Evolutionary conservation across 495 filamentous ascomycete genomes (phyloP).

Genomic region (Penicillium samsonianum): DNA sequence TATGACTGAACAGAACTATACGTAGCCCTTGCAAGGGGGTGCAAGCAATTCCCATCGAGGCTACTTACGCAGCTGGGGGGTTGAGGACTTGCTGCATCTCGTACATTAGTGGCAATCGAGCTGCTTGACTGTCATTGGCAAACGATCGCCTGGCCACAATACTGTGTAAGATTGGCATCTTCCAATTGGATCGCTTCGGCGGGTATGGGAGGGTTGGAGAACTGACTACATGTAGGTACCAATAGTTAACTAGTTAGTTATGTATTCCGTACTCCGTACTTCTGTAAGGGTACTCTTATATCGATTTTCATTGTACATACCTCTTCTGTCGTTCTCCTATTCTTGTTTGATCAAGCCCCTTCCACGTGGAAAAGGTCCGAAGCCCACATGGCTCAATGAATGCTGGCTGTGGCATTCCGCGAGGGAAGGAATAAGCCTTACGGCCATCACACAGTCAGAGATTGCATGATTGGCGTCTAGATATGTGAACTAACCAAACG

Average conservation of each 20-base stretch:
- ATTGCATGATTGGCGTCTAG: not conserved
- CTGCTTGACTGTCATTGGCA: constrained; percentile 5
- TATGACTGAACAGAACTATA: constrained; percentile 1
- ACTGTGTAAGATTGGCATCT: not conserved
- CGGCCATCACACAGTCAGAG: not conserved
- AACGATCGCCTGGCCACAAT: not conserved
- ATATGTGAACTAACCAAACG: not conserved
- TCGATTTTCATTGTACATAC: not conserved
- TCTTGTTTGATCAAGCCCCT: not conserved
- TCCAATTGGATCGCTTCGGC: not conserved
- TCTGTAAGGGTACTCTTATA: not conserved
- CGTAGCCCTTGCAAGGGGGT: constrained; percentile 18
- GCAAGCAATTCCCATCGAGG: constrained; percentile 24
- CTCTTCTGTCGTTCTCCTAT: not conserved
- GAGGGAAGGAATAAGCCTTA: not conserved
- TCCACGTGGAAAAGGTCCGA: constrained; percentile 7
- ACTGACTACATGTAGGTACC: not conserved
- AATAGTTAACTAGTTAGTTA: no score
- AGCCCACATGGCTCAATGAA: constrained; percentile 7
- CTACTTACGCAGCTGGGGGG: constrained; percentile 14
- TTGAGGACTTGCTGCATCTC: constrained; percentile 8
- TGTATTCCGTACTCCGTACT: not conserved
- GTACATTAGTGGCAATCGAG: constrained; percentile 4
- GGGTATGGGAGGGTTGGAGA: not conserved
- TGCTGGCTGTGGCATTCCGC: not conserved